These are phyloP conservation scores for Lasiosphaeriaceae sp. DNA, from an alignment of 495 filamentous ascomycete genomes.

Conservation along the genomic window DNA sequence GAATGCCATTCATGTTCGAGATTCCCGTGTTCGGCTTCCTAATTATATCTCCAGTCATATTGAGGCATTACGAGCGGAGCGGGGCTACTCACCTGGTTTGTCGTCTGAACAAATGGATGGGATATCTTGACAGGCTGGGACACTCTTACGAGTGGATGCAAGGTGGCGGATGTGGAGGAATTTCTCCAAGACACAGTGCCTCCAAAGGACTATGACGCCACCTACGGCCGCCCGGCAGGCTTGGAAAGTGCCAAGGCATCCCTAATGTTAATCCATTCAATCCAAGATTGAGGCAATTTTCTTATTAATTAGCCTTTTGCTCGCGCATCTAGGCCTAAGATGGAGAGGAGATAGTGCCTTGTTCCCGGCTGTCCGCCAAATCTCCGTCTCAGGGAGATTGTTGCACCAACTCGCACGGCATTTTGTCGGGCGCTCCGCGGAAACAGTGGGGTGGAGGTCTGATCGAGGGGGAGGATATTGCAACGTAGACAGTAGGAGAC, in stretches of 20 bases:
- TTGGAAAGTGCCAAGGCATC: conserved; percentile 5
- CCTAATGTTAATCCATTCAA: too few relatives aligned
- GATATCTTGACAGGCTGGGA: conserved; percentile 5
- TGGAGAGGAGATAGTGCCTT: too few relatives aligned
- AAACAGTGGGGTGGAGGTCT: too few relatives aligned
- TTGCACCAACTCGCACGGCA: too few relatives aligned
- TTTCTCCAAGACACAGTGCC: conserved; percentile 6
- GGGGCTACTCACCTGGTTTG: conserved; percentile 13
- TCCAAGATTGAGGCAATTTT: too few relatives aligned
- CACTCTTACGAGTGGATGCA: conserved; percentile 3
- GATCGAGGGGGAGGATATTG: too few relatives aligned
- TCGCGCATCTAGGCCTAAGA: too few relatives aligned
- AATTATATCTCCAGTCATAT: conserved; percentile 15
- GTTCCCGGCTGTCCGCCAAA: too few relatives aligned
- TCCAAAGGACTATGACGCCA: conserved; percentile 3
- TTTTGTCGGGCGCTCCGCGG: too few relatives aligned
- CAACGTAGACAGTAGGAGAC: too few relatives aligned
- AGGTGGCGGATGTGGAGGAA: conserved; percentile 5
- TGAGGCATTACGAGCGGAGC: conserved; percentile 14
- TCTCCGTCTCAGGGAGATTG: too few relatives aligned
- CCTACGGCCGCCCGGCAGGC: conserved; percentile 6
- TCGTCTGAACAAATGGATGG: conserved; percentile 13
- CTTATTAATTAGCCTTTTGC: too few relatives aligned
- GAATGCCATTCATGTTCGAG: conserved; percentile 18
- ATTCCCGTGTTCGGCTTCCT: conserved; percentile 2